A percentile compares a stretch with the other conserved stretches of the same genome.
Conservation (phyloP, 441 rosid genomes). For the Metrosideros polymorpha region DNA sequence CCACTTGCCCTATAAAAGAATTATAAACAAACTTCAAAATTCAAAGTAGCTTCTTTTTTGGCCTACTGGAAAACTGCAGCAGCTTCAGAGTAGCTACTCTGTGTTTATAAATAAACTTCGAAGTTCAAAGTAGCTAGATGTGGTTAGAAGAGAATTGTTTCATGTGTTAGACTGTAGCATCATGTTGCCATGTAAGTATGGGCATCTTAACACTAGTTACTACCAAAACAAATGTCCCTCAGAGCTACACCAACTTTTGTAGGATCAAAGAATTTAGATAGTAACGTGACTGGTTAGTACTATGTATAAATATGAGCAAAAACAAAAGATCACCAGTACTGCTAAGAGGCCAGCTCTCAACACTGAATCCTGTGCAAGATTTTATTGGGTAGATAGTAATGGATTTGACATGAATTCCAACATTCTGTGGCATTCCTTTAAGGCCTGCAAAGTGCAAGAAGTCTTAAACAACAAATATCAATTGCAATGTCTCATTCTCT, state of each 20-base stretch:
- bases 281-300: not conserved
- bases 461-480: not conserved
- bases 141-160: not conserved
- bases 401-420: conserved; percentile 41
- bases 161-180: not conserved
- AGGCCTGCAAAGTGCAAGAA: conserved; percentile 26
- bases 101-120: not conserved
- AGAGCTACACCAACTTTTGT: not conserved
- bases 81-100: not conserved
- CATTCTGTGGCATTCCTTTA: conserved; percentile 15
- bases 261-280: not conserved
- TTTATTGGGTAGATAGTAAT: conserved; percentile 76
- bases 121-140: not conserved
- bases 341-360: conserved; percentile 74
- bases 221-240: not conserved
- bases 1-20: not conserved
- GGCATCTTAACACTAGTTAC: not conserved
- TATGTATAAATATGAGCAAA: not conserved
- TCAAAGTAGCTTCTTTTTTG: not conserved
- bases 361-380: conserved; percentile 83
- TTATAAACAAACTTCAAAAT: not conserved
- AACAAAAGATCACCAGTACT: conserved; percentile 46
- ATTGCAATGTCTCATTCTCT: not conserved
- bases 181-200: not conserved
- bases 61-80: not conserved